Evolutionary conservation across 768 basidiomycete genomes (phyloP).

Genomic region (Daedaleopsis nitida): DNA sequence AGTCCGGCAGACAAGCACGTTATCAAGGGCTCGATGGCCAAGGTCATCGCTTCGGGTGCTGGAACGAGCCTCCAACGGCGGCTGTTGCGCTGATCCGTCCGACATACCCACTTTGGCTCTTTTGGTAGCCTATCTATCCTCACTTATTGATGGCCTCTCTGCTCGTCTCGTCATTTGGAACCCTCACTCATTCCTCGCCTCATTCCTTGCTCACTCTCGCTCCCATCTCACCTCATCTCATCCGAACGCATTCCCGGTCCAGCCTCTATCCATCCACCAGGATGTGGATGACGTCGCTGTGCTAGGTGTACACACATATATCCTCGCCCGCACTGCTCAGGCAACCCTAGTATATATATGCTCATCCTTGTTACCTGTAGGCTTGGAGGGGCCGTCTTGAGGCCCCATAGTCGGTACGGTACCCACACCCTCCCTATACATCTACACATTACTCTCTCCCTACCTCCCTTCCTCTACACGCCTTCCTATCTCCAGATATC

Average conservation of each 20-base stretch:
- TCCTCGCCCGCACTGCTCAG: not conserved
- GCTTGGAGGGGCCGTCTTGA: not conserved
- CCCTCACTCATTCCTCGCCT: not conserved
- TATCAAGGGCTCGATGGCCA: slow-evolving; percentile 57
- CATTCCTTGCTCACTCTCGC: not conserved
- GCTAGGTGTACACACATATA: not conserved
- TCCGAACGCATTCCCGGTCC: not conserved
- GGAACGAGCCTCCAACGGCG: slow-evolving; percentile 14
- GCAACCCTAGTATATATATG: not conserved
- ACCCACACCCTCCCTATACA: not conserved
- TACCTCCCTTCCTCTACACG: not conserved
- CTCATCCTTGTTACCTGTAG: slow-evolving; percentile 2
- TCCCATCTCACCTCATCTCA: not conserved
- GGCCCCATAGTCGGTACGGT: slow-evolving; percentile 3
- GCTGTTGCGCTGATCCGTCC: slow-evolving; percentile 6
- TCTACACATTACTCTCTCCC: not conserved
- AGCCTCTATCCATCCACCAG: not conserved
- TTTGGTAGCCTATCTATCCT: not conserved
- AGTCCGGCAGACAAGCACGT: slow-evolving; percentile 48
- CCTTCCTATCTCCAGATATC: not conserved
- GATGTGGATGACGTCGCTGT: not conserved
- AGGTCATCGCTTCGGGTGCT: slow-evolving; percentile 41
- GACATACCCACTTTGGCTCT: not conserved
- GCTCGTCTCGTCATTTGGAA: not conserved
- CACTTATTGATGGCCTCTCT: not conserved